Percentiles rank a stretch among this genome's conserved stretches.
Evolutionary conservation across 768 basidiomycete genomes (phyloP).

Genomic region (Pseudohyphozyma bogoriensis): DNA sequence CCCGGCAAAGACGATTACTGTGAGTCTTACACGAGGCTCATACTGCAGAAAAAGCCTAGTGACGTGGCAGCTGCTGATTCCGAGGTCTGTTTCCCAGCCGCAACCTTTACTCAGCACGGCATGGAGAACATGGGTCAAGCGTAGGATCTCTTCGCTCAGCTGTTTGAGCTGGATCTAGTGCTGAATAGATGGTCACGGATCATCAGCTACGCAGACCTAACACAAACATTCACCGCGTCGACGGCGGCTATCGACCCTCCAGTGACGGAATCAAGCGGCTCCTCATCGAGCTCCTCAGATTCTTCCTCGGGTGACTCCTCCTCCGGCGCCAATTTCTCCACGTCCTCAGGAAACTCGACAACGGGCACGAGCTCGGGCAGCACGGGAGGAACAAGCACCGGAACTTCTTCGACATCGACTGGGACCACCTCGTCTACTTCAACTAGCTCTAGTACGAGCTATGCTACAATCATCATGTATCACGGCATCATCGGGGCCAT

Average conservation of each 20-base stretch:
- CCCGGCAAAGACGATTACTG: constrained; percentile 2
- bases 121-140: background rate
- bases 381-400: background rate
- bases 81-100: too few relatives aligned
- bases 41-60: too few relatives aligned
- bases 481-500: constrained; percentile 8
- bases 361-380: background rate
- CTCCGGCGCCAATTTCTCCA: too few relatives aligned
- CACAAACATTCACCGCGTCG: too few relatives aligned
- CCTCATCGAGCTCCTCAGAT: background rate
- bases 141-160: too few relatives aligned
- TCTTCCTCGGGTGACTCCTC: background rate
- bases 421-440: background rate
- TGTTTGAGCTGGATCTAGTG: too few relatives aligned
- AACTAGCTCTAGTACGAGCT: background rate
- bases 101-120: constrained; percentile 11
- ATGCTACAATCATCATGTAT: constrained; percentile 2
- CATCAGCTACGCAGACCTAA: too few relatives aligned
- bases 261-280: background rate
- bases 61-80: too few relatives aligned
- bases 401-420: background rate
- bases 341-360: background rate
- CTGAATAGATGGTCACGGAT: too few relatives aligned
- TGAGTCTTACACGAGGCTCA: too few relatives aligned
- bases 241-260: background rate